phyloP scores from a whole-genome alignment of 495 filamentous ascomycete species.

The Darksidea phi region DNA sequence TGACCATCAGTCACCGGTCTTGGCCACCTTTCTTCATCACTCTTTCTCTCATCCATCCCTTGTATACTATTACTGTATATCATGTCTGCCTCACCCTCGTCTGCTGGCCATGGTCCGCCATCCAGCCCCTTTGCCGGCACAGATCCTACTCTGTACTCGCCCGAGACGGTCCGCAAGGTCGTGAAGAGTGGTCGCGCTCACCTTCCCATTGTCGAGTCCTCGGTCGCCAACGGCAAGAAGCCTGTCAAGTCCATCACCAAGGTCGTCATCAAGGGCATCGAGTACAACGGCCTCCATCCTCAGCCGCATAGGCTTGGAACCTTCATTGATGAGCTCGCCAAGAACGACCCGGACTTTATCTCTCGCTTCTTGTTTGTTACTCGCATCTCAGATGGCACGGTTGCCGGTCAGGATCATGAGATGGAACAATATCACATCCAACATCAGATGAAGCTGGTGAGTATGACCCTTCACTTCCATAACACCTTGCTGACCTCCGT shows the following conservation, averaged over 20 bases:
- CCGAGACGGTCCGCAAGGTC: background rate
- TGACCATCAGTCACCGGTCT: background rate
- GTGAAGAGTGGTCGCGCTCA: background rate
- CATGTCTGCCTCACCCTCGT: background rate
- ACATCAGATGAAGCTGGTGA: slow-evolving; percentile 16
- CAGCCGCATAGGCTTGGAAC: background rate
- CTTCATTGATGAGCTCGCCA: slow-evolving; percentile 17
- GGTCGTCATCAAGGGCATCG: slow-evolving; percentile 2
- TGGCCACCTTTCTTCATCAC: background rate
- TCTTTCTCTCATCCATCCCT: background rate
- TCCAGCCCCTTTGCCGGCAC: slow-evolving; percentile 7
- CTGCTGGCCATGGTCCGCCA: background rate
- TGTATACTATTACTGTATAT: background rate
- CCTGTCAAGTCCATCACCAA: background rate
- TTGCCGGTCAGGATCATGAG: background rate
- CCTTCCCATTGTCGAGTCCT: background rate
- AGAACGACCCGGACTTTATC: background rate
- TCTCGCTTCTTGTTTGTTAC: slow-evolving; percentile 13
- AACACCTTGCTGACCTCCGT: background rate
- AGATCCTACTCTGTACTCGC: slow-evolving; percentile 2
- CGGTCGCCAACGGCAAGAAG: background rate
- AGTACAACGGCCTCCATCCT: background rate
- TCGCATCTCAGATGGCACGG: background rate
- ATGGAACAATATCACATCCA: background rate
- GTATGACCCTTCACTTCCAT: slow-evolving; percentile 1